A percentile compares a stretch with the other conserved stretches of the same genome.
Conservation (phyloP, 2,329 filamentous ascomycete genomes). For the Pseudocercospora vitis region DNA sequence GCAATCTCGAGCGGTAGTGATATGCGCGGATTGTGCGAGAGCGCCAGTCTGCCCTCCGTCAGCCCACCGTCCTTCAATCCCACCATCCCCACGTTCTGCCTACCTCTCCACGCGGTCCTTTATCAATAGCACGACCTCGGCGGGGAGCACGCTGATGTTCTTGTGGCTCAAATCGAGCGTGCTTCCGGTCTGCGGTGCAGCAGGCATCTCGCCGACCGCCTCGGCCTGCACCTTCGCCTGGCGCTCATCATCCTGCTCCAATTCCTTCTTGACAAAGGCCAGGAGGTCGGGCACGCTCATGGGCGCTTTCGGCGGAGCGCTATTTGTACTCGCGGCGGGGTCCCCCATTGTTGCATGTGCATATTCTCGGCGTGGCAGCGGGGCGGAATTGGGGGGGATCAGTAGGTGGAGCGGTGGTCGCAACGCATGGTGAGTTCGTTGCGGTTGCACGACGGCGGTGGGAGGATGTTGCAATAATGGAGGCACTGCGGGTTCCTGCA, state of each 20-base stretch:
- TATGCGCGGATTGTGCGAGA: slow-evolving; percentile 76
- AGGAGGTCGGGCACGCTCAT: slow-evolving; percentile 34
- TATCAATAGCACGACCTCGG: slow-evolving; percentile 73
- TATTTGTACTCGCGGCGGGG: slow-evolving; percentile 14
- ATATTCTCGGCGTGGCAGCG: slow-evolving; percentile 23
- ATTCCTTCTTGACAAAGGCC: slow-evolving; percentile 35
- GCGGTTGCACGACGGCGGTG: neutral
- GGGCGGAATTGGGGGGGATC: slow-evolving; percentile 2
- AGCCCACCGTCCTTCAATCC: slow-evolving; percentile 18
- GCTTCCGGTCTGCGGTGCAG: slow-evolving; percentile 55
- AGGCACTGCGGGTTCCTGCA: neutral
- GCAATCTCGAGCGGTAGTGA: slow-evolving; percentile 69
- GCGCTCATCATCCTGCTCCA: slow-evolving; percentile 36
- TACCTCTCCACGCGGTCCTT: slow-evolving; percentile 72
- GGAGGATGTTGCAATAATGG: too few species aligned
- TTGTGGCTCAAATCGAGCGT: slow-evolving; percentile 78
- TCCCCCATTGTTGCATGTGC: slow-evolving; percentile 32
- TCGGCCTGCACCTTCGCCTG: slow-evolving; percentile 33
- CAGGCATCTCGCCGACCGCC: slow-evolving; percentile 29
- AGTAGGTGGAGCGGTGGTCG: neutral
- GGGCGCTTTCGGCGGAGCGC: slow-evolving; percentile 22
- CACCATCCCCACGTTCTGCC: slow-evolving; percentile 8
- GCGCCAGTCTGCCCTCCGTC: slow-evolving; percentile 60
- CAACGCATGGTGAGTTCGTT: neutral
- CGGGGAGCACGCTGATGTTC: slow-evolving; percentile 68